phyloP scores from a whole-genome alignment of 139 green algal genomes.

The Coccomyxa sp. region DNA sequence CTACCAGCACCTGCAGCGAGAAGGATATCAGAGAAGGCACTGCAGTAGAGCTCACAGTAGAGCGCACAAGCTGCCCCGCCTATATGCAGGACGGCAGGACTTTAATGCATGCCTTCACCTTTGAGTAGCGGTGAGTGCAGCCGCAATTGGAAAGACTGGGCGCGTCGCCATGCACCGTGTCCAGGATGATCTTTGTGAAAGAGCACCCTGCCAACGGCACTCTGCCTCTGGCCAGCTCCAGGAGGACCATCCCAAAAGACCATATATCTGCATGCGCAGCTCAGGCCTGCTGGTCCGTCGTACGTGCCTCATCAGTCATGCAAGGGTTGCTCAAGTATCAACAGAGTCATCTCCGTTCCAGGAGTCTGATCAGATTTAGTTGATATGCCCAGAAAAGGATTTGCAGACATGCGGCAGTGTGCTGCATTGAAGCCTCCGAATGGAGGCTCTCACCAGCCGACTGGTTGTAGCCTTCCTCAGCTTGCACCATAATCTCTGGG shows the following conservation, averaged over 20 bases:
- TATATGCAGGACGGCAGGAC: too few relatives aligned
- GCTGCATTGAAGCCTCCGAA: too few relatives aligned
- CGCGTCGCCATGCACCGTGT: background rate
- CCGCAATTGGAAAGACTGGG: background rate
- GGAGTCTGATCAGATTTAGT: too few relatives aligned
- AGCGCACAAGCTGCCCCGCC: background rate
- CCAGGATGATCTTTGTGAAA: background rate
- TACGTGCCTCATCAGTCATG: background rate
- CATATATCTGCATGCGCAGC: constrained; percentile 9
- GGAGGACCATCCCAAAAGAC: constrained; percentile 13
- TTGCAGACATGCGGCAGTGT: too few relatives aligned
- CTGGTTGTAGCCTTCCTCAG: background rate
- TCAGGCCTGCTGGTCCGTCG: background rate
- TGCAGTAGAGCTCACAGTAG: too few relatives aligned
- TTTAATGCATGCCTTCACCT: too few relatives aligned
- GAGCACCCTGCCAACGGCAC: background rate
- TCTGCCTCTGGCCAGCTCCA: constrained; percentile 7
- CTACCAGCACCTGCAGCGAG: background rate
- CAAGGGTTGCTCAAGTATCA: too few relatives aligned
- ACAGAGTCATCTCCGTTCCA: too few relatives aligned
- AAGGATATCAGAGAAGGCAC: background rate
- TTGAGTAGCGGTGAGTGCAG: background rate
- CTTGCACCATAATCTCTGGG: background rate
- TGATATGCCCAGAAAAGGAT: too few relatives aligned
- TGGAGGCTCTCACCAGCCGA: too few relatives aligned